These are phyloP conservation scores for Blastobotrys americana DNA, from an alignment of 805 yeast genomes.

Conservation along the genomic window DNA sequence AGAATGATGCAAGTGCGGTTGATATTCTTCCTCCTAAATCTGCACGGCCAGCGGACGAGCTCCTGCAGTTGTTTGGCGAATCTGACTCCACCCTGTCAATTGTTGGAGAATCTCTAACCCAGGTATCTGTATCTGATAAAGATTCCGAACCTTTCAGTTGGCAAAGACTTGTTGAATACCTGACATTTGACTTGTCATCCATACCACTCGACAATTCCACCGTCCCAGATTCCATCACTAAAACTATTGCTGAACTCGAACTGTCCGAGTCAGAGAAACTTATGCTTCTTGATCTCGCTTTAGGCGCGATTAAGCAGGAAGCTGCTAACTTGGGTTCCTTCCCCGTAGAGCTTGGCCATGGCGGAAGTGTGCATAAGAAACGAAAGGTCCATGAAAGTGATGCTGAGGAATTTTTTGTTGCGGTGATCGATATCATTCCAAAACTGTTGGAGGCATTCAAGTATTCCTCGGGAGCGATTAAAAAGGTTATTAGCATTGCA, in stretches of 20 bases:
- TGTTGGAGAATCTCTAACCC: not conserved
- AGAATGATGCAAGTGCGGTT: not conserved
- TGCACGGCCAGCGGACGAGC: not conserved
- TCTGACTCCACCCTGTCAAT: not conserved
- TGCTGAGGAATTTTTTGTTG: constrained; percentile 10
- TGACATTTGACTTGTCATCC: constrained; percentile 33
- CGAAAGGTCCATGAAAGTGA: constrained; percentile 6
- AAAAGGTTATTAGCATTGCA: constrained; percentile 19
- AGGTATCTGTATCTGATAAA: not conserved
- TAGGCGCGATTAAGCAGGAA: constrained; percentile 28
- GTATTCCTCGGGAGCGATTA: constrained; percentile 18
- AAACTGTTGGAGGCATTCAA: constrained; percentile 21
- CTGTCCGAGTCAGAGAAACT: constrained; percentile 8
- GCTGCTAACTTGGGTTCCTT: constrained; percentile 19
- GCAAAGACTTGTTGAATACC: constrained; percentile 36
- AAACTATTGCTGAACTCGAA: constrained; percentile 3
- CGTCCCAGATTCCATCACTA: not conserved
- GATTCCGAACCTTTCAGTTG: constrained; percentile 22
- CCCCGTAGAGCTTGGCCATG: not conserved
- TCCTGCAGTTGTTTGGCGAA: not conserved
- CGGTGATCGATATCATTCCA: constrained; percentile 18
- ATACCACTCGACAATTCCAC: not conserved
- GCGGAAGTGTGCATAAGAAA: not conserved
- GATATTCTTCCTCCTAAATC: not conserved
- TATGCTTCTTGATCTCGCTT: constrained; percentile 17